phyloP scores from a whole-genome alignment of 441 rosid genomes.

The Sinapis alba region DNA sequence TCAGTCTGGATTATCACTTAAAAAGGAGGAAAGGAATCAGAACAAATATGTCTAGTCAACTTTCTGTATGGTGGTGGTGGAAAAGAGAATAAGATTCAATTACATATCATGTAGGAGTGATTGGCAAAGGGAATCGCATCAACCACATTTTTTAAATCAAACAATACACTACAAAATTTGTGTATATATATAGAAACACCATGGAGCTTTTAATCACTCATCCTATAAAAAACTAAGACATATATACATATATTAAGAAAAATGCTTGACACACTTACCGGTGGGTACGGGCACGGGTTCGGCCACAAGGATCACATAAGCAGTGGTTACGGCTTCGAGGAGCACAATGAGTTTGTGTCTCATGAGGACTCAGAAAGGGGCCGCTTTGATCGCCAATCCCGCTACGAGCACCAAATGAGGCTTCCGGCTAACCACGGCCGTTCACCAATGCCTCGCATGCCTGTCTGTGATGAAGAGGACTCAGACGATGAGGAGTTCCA shows the following conservation, averaged over 20 bases:
- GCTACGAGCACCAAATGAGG: constrained; percentile 20
- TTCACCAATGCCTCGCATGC: constrained; percentile 33
- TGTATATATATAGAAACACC: constrained; percentile 16
- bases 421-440: constrained; percentile 35
- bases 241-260: not conserved
- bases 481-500: constrained; percentile 13
- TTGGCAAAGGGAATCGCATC: not conserved
- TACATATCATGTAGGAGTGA: not conserved
- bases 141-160: not conserved
- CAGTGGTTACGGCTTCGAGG: constrained; percentile 17
- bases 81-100: constrained; percentile 36
- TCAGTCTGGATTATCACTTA: constrained; percentile 4
- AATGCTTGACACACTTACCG: constrained; percentile 27
- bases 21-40: constrained; percentile 25
- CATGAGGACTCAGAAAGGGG: constrained; percentile 21
- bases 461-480: constrained; percentile 25
- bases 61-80: constrained; percentile 35
- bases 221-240: constrained; percentile 3
- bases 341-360: constrained; percentile 21
- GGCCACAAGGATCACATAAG: constrained; percentile 1
- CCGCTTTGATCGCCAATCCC: constrained; percentile 21
- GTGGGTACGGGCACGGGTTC: constrained; percentile 15
- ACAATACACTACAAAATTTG: not conserved
- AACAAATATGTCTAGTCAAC: constrained; percentile 31
- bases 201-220: constrained; percentile 7